These are phyloP conservation scores for Corchorus olitorius DNA, from an alignment of 345 rosid species.

Conservation along the genomic window DNA sequence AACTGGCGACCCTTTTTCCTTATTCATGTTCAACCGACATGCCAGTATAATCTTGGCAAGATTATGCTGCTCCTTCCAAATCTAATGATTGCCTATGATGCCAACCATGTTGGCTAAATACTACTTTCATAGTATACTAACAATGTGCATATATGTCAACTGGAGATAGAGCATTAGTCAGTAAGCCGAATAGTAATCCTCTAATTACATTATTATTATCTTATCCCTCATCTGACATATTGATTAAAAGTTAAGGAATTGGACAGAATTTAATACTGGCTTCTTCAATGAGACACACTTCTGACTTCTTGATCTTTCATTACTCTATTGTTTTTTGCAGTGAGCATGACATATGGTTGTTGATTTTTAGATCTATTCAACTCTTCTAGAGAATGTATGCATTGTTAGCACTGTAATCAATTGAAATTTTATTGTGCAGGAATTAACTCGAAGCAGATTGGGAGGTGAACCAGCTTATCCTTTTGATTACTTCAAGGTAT, in stretches of 20 bases:
- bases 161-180: not conserved
- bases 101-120: not conserved
- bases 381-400: not conserved
- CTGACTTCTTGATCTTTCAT: too few relatives aligned
- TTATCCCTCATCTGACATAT: not conserved
- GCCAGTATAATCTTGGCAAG: not conserved
- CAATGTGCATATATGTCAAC: not conserved
- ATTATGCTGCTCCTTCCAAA: not conserved
- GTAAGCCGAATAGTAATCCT: not conserved
- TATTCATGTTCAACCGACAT: not conserved
- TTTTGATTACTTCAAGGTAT: slow-evolving; percentile 51
- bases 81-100: not conserved
- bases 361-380: not conserved
- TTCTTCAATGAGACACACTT: too few relatives aligned
- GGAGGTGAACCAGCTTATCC: slow-evolving; percentile 45
- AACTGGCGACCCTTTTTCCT: not conserved
- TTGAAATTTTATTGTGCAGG: slow-evolving; percentile 40
- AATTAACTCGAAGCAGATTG: slow-evolving; percentile 54
- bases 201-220: not conserved
- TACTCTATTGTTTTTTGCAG: not conserved
- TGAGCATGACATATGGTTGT: not conserved
- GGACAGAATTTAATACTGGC: too few relatives aligned
- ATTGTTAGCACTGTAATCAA: not conserved
- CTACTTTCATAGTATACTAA: not conserved
- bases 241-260: not conserved